Evolutionary conservation across 2,329 filamentous ascomycete genomes (phyloP).

Genomic region (Mollisia scopiformis): DNA sequence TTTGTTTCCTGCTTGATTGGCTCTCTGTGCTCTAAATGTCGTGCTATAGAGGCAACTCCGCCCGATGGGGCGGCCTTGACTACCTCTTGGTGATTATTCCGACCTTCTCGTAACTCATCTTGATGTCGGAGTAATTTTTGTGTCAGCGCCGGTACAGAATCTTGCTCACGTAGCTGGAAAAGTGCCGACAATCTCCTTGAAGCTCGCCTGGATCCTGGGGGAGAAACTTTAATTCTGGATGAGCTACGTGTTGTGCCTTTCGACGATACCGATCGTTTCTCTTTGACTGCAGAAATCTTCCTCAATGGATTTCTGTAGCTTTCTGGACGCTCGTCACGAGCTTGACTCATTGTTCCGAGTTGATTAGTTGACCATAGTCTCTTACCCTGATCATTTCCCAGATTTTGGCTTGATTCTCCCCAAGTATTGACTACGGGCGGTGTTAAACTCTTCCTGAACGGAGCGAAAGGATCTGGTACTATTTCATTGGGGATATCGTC

Average conservation of each 20-base stretch:
- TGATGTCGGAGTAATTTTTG: conserved; percentile 19
- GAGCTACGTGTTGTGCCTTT: not conserved
- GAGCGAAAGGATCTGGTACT: not conserved
- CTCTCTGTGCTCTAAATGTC: not conserved
- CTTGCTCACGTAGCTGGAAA: conserved; percentile 9
- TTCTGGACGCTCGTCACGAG: not conserved
- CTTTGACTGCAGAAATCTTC: not conserved
- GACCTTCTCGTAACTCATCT: conserved; percentile 16
- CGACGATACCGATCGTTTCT: not conserved
- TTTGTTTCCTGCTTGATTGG: not conserved
- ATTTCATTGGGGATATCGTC: not conserved
- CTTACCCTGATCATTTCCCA: not conserved
- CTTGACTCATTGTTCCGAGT: not conserved
- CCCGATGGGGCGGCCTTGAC: not conserved
- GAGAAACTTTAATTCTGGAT: conserved; percentile 11
- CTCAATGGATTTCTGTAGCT: not conserved
- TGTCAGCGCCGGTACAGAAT: conserved; percentile 13
- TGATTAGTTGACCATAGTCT: not conserved
- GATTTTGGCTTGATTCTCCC: not conserved
- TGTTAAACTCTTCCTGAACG: not conserved
- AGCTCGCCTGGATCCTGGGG: conserved; percentile 8
- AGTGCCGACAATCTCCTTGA: conserved; percentile 13
- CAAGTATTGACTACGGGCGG: not conserved
- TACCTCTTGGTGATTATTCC: conserved; percentile 9
- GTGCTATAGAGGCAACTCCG: not conserved